Conservation (phyloP, 106 monocot species). For the Platanthera zijinensis region DNA sequence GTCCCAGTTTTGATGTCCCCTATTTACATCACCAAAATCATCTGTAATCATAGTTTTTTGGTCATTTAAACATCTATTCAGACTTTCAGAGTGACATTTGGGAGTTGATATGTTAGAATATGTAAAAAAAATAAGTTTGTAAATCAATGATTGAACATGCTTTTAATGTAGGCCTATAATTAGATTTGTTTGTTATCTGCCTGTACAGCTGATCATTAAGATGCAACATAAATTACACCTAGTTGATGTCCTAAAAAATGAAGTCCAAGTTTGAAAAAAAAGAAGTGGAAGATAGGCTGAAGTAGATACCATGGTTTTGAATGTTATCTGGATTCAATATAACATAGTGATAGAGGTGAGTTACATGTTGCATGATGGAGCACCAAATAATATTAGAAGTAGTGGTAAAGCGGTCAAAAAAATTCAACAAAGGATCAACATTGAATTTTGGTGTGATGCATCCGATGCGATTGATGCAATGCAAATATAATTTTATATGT, state of each 20-base stretch:
- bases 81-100: not conserved
- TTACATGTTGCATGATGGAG: not conserved
- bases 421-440: too few species aligned
- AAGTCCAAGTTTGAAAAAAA: not conserved
- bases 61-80: not conserved
- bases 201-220: not conserved
- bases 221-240: not conserved
- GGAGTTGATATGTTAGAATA: not conserved
- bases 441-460: too few species aligned
- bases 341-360: not conserved
- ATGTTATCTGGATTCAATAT: not conserved
- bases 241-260: not conserved
- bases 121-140: not conserved
- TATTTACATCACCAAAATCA: not conserved
- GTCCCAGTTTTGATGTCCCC: slow-evolving; percentile 1
- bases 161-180: not conserved
- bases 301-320: not conserved
- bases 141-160: not conserved
- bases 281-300: not conserved
- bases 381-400: too few species aligned
- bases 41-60: not conserved
- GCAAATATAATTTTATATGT: too few species aligned
- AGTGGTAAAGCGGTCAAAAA: too few species aligned
- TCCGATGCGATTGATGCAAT: too few species aligned
- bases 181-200: not conserved